Evolutionary conservation across 768 basidiomycete species (phyloP).

Genomic region (Trametes punicea): DNA sequence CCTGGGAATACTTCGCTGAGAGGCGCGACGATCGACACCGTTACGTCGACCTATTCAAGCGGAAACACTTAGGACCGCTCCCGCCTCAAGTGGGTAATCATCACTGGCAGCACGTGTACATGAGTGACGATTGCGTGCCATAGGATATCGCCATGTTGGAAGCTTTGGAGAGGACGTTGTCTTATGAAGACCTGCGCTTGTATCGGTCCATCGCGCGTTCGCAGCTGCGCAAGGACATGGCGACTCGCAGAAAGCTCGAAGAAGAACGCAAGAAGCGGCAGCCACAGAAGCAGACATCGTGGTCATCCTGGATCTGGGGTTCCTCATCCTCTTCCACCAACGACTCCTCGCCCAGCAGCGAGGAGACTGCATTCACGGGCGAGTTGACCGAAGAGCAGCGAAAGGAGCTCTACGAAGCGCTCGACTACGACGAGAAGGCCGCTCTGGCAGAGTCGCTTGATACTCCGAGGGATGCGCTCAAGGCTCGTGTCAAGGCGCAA

Average conservation of each 20-base stretch:
- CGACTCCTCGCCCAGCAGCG: constrained; percentile 33
- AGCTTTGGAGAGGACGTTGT: constrained; percentile 73
- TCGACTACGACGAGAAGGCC: constrained; percentile 89
- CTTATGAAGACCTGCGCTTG: constrained; percentile 94
- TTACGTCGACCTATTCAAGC: constrained; percentile 85
- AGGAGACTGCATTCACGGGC: constrained; percentile 58
- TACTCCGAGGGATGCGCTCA: constrained; percentile 74
- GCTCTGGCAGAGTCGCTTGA: constrained; percentile 68
- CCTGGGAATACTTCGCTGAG: constrained; percentile 87
- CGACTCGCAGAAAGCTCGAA: constrained; percentile 58
- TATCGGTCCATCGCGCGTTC: constrained; percentile 95
- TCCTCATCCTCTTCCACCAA: constrained; percentile 42
- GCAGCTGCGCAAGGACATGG: constrained; percentile 80
- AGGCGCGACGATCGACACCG: constrained; percentile 81
- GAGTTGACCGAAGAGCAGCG: constrained; percentile 88
- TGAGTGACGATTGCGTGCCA: not conserved
- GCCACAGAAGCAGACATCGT: constrained; percentile 48
- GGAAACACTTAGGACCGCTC: constrained; percentile 56
- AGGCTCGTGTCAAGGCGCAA: constrained; percentile 68
- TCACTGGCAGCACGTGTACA: not conserved
- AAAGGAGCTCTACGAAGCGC: constrained; percentile 81
- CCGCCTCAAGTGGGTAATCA: constrained; percentile 48
- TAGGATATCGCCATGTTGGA: constrained; percentile 56
- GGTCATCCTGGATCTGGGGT: constrained; percentile 84
- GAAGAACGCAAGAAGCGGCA: constrained; percentile 62